Evolutionary conservation across 805 yeast species (phyloP).

Genomic region (Nakazawaea ambrosiae): DNA sequence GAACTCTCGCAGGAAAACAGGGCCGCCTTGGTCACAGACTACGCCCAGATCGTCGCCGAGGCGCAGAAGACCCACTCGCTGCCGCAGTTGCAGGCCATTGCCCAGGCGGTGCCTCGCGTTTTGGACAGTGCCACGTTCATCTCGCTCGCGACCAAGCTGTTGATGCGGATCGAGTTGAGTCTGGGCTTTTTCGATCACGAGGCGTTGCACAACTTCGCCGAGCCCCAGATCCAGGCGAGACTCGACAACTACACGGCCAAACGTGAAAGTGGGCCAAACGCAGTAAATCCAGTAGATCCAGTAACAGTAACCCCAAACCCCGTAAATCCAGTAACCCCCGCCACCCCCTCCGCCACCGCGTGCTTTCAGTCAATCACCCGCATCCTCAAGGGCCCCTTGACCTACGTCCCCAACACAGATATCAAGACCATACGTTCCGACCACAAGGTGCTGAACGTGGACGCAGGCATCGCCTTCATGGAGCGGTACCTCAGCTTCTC

Average conservation of each 20-base stretch:
- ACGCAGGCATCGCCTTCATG: conserved; percentile 49
- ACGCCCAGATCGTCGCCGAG: conserved; percentile 1
- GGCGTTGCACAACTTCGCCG: conserved; percentile 25
- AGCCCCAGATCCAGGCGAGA: conserved; percentile 44
- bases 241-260: conserved; percentile 21
- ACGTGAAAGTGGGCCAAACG: neutral
- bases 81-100: conserved; percentile 15
- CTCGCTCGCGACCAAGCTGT: neutral
- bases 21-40: conserved; percentile 10
- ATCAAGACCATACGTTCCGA: conserved; percentile 47
- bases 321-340: too few species aligned
- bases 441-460: conserved; percentile 47
- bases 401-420: conserved; percentile 33
- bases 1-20: conserved; percentile 9
- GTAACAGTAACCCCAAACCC: conserved; percentile 7
- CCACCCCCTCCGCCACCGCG: conserved; percentile 45
- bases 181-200: conserved; percentile 17
- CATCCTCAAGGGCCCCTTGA: conserved; percentile 63
- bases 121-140: conserved; percentile 9
- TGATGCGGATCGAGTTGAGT: conserved; percentile 8
- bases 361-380: conserved; percentile 57
- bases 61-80: neutral
- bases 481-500: conserved; percentile 39
- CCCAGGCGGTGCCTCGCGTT: conserved; percentile 7
- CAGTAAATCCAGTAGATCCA: conserved; percentile 4